A percentile compares a stretch with the other conserved stretches of the same genome.
Conservation (phyloP, 805 yeast genomes). For the Deakozyma indianensis region DNA sequence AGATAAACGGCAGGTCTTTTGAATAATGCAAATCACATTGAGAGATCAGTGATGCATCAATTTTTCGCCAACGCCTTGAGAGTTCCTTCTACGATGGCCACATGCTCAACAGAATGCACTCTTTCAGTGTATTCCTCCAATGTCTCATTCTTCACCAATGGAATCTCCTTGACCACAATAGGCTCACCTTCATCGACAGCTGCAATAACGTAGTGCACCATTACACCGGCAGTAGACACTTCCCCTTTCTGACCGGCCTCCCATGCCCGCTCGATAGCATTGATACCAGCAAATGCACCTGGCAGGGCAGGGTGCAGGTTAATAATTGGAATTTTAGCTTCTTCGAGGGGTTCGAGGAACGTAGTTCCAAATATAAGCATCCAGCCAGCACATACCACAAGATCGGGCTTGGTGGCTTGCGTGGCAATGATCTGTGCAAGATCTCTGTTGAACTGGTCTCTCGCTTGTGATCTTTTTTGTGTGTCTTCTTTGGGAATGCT, state of each 20-base stretch:
- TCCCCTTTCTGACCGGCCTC: conserved; percentile 82
- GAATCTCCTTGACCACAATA: conserved; percentile 64
- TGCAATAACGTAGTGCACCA: conserved; percentile 94
- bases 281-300: conserved; percentile 92
- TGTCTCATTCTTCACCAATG: conserved; percentile 55
- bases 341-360: conserved; percentile 51
- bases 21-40: too few species aligned
- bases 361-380: conserved; percentile 77
- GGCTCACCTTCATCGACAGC: conserved; percentile 94
- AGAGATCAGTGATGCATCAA: too few species aligned
- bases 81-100: conserved; percentile 89
- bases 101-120: conserved; percentile 75
- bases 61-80: conserved; percentile 32
- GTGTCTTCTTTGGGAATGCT: conserved; percentile 59
- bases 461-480: conserved; percentile 39
- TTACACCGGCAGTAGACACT: conserved; percentile 69
- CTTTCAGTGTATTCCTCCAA: conserved; percentile 68
- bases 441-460: conserved; percentile 64
- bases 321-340: conserved; percentile 59
- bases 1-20: too few species aligned
- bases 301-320: conserved; percentile 96
- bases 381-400: conserved; percentile 98
- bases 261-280: conserved; percentile 95
- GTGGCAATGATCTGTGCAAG: conserved; percentile 53
- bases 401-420: conserved; percentile 48